Conservation (phyloP, 805 yeast genomes). For the Wickerhamiella dianesei region DNA sequence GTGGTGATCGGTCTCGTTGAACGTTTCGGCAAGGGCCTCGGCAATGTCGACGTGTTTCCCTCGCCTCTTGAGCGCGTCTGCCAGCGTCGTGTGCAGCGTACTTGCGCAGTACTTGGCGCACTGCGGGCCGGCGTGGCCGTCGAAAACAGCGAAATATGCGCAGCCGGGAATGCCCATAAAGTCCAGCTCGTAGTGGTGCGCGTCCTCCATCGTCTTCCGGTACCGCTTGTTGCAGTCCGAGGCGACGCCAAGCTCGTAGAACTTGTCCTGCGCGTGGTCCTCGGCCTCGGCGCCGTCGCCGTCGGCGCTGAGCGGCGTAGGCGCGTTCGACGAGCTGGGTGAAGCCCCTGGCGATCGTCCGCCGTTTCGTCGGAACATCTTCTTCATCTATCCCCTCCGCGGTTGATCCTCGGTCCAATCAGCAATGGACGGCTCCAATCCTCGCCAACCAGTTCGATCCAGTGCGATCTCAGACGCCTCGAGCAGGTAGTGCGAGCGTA, state of each 20-base stretch:
- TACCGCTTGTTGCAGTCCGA: slow-evolving; percentile 73
- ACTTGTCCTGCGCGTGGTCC: slow-evolving; percentile 20
- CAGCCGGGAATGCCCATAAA: slow-evolving; percentile 72
- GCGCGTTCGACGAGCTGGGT: background rate
- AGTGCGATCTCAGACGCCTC: background rate
- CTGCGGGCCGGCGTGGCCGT: slow-evolving; percentile 92
- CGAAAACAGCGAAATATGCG: slow-evolving; percentile 92
- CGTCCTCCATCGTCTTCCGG: slow-evolving; percentile 89
- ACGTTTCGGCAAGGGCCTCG: slow-evolving; percentile 52
- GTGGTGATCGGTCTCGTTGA: slow-evolving; percentile 59
- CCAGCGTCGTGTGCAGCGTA: slow-evolving; percentile 54
- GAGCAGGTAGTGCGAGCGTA: too few species aligned
- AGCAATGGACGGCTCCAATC: too few species aligned
- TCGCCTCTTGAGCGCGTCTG: slow-evolving; percentile 27
- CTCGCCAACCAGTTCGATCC: background rate
- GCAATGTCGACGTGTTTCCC: slow-evolving; percentile 29
- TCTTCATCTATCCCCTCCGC: slow-evolving; percentile 1
- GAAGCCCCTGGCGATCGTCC: background rate
- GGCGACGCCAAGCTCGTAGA: slow-evolving; percentile 75
- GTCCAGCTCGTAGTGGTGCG: slow-evolving; percentile 83
- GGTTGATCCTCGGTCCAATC: background rate
- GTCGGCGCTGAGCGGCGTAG: slow-evolving; percentile 6
- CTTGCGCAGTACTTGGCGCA: slow-evolving; percentile 94
- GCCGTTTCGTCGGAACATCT: background rate
- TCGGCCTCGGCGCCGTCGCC: slow-evolving; percentile 6